A percentile compares a stretch with the other conserved stretches of the same genome.
Conservation (phyloP, 768 basidiomycete species). For the Leccinum imitatum region DNA sequence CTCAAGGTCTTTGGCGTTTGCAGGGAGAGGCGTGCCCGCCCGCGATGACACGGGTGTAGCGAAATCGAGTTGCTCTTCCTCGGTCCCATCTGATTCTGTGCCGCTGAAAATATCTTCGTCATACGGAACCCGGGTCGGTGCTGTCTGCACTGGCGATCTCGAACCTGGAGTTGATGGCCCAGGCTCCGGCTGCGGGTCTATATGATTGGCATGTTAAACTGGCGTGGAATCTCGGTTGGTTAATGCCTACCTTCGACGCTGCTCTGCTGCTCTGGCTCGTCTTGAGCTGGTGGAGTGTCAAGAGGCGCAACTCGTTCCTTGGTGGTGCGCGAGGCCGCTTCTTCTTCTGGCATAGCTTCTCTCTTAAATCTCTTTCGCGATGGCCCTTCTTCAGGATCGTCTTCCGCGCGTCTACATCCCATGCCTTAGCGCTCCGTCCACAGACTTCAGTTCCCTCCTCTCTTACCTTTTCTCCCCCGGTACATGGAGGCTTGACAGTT, state of each 20-base stretch:
- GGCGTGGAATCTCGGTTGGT: not conserved
- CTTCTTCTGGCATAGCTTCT: not conserved
- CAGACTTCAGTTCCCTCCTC: not conserved
- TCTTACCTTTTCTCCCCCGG: conserved; percentile 16
- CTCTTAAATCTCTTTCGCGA: conserved; percentile 17
- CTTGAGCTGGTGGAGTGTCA: not conserved
- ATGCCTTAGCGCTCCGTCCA: not conserved
- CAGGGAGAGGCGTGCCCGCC: conserved; percentile 17
- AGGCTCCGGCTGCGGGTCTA: conserved; percentile 5
- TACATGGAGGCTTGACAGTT: conserved; percentile 13
- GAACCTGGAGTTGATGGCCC: conserved; percentile 3
- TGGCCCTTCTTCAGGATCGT: conserved; percentile 10
- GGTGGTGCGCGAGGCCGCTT: not conserved
- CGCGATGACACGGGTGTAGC: conserved; percentile 27
- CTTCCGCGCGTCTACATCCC: conserved; percentile 6
- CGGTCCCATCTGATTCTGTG: conserved; percentile 26
- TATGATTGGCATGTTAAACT: not conserved
- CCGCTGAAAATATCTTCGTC: conserved; percentile 16
- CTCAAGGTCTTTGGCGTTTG: conserved; percentile 19
- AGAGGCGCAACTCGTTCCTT: not conserved
- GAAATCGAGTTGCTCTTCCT: conserved; percentile 19
- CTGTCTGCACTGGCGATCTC: not conserved
- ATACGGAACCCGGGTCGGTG: not conserved
- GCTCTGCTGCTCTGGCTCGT: not conserved
- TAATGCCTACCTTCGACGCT: conserved; percentile 1